phyloP scores from a whole-genome alignment of 2,329 filamentous ascomycete species.

The Diaporthe velutina region DNA sequence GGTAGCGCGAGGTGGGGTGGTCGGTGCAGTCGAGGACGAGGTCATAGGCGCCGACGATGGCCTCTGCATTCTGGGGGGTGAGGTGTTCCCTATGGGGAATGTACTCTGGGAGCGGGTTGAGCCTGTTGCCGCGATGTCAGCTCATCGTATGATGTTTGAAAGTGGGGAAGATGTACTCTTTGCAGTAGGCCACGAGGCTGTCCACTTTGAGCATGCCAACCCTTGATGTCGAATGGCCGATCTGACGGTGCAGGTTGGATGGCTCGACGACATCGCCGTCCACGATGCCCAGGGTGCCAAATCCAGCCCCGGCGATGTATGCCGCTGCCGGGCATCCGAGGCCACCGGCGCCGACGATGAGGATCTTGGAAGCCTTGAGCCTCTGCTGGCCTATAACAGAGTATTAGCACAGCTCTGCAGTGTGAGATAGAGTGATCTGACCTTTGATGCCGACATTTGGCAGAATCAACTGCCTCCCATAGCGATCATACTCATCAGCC shows the following conservation, averaged over 20 bases:
- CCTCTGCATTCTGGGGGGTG: slow-evolving; percentile 74
- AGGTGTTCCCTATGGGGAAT: slow-evolving; percentile 74
- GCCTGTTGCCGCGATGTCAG: slow-evolving; percentile 54
- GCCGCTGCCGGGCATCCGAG: slow-evolving; percentile 91
- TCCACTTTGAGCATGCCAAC: slow-evolving; percentile 85
- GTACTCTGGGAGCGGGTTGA: slow-evolving; percentile 81
- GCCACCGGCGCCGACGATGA: slow-evolving; percentile 90
- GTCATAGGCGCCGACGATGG: slow-evolving; percentile 79
- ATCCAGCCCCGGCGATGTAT: slow-evolving; percentile 92
- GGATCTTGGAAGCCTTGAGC: slow-evolving; percentile 76
- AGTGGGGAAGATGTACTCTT: slow-evolving; percentile 55
- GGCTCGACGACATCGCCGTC: slow-evolving; percentile 90
- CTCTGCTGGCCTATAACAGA: slow-evolving; percentile 75
- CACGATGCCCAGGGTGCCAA: slow-evolving; percentile 85
- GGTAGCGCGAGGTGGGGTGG: slow-evolving; percentile 89
- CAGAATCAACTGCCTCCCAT: slow-evolving; percentile 92
- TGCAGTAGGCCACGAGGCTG: slow-evolving; percentile 75
- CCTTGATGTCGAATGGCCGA: slow-evolving; percentile 79
- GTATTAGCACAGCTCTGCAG: neutral
- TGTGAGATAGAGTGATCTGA: slow-evolving; percentile 49
- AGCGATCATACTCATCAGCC: slow-evolving; percentile 83
- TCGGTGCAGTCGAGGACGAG: slow-evolving; percentile 95
- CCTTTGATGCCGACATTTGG: slow-evolving; percentile 83
- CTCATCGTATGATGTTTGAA: too few species aligned
- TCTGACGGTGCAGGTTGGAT: slow-evolving; percentile 93